Evolutionary conservation across 345 rosid species (phyloP).

Genomic region (Excoecaria agallocha): DNA sequence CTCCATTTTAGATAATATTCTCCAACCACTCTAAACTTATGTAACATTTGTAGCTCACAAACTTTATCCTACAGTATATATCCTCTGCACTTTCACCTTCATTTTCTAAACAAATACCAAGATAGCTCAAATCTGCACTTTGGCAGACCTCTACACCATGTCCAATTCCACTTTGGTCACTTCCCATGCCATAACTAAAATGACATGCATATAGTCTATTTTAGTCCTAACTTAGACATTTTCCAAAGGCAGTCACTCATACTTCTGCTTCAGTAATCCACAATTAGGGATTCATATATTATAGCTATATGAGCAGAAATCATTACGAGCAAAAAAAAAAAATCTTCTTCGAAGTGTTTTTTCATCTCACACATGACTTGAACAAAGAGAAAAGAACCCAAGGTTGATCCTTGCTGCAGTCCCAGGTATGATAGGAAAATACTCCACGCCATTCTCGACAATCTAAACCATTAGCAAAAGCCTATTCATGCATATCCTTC

Average conservation of each 20-base stretch:
- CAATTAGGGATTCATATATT: background rate
- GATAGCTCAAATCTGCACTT: background rate
- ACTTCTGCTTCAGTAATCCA: background rate
- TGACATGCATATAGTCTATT: background rate
- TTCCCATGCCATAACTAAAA: background rate
- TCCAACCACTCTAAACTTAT: background rate
- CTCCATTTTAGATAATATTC: background rate
- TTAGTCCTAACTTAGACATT: background rate
- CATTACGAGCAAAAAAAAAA: background rate
- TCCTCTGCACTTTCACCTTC: background rate
- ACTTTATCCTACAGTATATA: background rate
- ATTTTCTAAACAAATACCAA: background rate
- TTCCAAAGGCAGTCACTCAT: background rate
- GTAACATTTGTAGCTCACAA: too few relatives aligned
- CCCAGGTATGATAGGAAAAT: background rate
- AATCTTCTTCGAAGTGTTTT: background rate
- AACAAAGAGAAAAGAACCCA: background rate
- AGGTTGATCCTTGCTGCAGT: background rate
- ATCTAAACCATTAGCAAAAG: background rate
- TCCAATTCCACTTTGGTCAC: background rate
- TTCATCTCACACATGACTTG: background rate
- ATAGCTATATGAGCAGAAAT: background rate
- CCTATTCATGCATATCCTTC: background rate
- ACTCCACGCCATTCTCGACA: background rate
- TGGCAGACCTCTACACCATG: background rate